Evolutionary conservation across 306 rosid genomes (phyloP), one percentile per base, ranked within the genome.

Genomic region (Delonix regia): DNA sequence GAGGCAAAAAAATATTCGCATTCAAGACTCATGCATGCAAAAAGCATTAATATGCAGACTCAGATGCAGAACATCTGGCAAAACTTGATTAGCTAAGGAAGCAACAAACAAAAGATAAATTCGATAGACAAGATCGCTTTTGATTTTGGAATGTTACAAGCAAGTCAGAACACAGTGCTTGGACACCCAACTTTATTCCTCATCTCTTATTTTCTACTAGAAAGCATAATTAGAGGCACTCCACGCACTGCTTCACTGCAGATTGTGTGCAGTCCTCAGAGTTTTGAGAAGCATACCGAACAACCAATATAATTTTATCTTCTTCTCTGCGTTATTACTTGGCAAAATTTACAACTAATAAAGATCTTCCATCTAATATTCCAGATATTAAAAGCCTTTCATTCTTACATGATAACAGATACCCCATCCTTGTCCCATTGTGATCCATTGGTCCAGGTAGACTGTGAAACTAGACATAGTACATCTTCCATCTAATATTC

Each of bases 241-340:
- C 45, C 18, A 34, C 25, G 64, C 64, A 57, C 34, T 18, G 11
- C 7, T 34, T 34, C 44, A 34, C 69, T 16, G 25, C 44, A 62
- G 47, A n/a, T 36, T 36, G 47, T 33, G 28, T 5, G 44, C 16
- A 4, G 0, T 38, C 48, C 27, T 25, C 4, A 25, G 64, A 57
- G 36, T 59, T 59, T 13, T 14, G n/a, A 27, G 39, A 59, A 28
- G 65, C 19, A 27, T 25, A 28, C 65, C 38, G 13, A 42, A 74
- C 81, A 5, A 27, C 53, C 45, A 72, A 78, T 39, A 53, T 28
- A 57, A 59, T 6, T 68, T 38, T 55, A 71, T 28, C 65, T 79
- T 25, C 78, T 13, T 76, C 69, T 36, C 22, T 30, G 6, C 34
- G 12, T 34, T 36, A 44, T 27, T 61, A 36, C 25, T 73, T 22